phyloP scores from a whole-genome alignment of 2,329 filamentous ascomycete species.

The Colletotrichum limetticola region DNA sequence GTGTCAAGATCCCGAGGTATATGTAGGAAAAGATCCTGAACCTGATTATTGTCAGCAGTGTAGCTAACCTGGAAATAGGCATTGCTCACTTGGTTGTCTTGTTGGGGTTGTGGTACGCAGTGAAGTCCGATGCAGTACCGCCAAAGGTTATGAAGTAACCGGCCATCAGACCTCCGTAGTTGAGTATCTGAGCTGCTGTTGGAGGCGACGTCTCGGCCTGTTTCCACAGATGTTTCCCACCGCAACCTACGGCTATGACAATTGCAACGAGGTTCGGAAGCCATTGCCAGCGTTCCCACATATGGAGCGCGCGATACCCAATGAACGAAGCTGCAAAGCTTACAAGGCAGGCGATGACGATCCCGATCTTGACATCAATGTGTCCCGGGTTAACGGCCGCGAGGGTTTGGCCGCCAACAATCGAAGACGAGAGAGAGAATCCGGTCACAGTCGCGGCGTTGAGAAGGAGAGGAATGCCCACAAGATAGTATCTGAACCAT shows the following conservation, averaged over 20 bases:
- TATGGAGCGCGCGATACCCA: constrained; percentile 64
- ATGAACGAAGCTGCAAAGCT: constrained; percentile 65
- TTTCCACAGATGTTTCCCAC: constrained; percentile 58
- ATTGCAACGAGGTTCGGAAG: constrained; percentile 64
- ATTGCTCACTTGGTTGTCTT: constrained; percentile 49
- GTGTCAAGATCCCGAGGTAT: constrained; percentile 59
- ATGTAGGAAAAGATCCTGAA: constrained; percentile 58
- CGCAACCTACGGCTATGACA: constrained; percentile 63
- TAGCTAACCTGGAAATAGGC: neutral
- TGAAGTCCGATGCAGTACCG: constrained; percentile 66
- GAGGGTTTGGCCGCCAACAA: constrained; percentile 66
- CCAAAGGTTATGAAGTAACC: constrained; percentile 66
- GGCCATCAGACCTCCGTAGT: constrained; percentile 59
- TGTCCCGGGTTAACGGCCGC: constrained; percentile 55
- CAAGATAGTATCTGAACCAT: constrained; percentile 56
- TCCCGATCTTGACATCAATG: constrained; percentile 64
- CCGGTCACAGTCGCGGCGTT: constrained; percentile 68
- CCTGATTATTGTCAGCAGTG: constrained; percentile 35
- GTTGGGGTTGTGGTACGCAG: constrained; percentile 63
- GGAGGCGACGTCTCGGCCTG: constrained; percentile 54
- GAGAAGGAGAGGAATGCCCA: constrained; percentile 61
- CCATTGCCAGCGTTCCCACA: constrained; percentile 67
- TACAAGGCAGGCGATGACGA: constrained; percentile 64
- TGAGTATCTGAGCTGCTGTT: constrained; percentile 51
- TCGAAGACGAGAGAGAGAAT: constrained; percentile 66